Base-by-base conservation (phyloP, 2,329 filamentous ascomycete species). In the Fusarium torreyae region DNA sequence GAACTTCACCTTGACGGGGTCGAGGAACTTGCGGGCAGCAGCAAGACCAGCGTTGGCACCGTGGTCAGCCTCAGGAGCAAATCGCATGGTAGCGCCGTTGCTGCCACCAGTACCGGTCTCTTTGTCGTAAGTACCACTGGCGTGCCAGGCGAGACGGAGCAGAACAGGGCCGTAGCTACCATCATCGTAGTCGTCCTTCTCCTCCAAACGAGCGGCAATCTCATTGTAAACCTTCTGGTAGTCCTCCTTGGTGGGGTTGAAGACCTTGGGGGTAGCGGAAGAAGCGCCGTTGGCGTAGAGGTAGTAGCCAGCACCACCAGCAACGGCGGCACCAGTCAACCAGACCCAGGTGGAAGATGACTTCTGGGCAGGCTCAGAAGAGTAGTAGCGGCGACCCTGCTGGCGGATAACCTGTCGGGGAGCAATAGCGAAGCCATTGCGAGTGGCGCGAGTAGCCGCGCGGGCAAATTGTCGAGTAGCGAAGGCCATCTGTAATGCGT, bases 61-160 rank as follows among this genome's bases (percentile, higher is more conserved):
- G 82, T 99, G 95, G 80, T 91, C 90, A 64, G 89, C 86, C 84
- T 98, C 96, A 46, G 95, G 94, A 24, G 90, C 86, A 80, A 98
- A 98, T 78, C 96, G 90, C 96, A 98, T 98, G 71, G 94, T 98
- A 60, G 95, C 95, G 71, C 96, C 95, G 81, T 98, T 97, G 86
- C 92, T 95, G 72, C 95, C 95, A 76, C 95, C 96, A 45, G 95
- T 98, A 70, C 88, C 87, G 26, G 94, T 97, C 77, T 88, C 88
- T 84, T 91, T 92, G 79, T 98, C 95, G 77, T 91, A 98, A 75
- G 95, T 99, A 74, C 95, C 95, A 74, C 91, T 94, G 71, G 91
- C 90, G 84, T 98, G 96, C 95, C 96, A 98, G 66, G 94, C 95
- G 73, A 98, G 88, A 76, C 95, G 90, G 69, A 98, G 83, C 58